Evolutionary conservation across 1,284 basidiomycete species (phyloP).

Genomic region (Moniliella sp.): DNA sequence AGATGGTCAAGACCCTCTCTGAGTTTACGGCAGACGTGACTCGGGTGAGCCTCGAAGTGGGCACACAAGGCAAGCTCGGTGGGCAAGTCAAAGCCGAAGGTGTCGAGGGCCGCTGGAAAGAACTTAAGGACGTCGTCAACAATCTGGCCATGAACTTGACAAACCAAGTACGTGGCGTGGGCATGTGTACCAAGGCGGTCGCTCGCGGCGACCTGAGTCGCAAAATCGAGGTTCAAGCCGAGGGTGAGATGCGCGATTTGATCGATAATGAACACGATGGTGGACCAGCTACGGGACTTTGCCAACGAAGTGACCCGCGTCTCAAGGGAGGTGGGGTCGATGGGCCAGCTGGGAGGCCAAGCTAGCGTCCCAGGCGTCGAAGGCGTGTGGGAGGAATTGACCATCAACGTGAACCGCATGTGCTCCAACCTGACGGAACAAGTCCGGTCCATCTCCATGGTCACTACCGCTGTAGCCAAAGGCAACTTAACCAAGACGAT

Average conservation of each 20-base stretch:
- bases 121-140: conserved; percentile 34
- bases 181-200: conserved; percentile 84
- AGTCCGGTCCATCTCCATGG: conserved; percentile 68
- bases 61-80: conserved; percentile 35
- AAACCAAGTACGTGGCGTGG: conserved; percentile 78
- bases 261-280: conserved; percentile 96
- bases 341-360: conserved; percentile 29
- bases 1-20: conserved; percentile 65
- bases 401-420: conserved; percentile 12
- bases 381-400: conserved; percentile 34
- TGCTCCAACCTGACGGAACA: conserved; percentile 78
- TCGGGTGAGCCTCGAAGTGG: conserved; percentile 64
- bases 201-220: conserved; percentile 80
- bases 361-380: conserved; percentile 33
- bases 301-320: conserved; percentile 91
- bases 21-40: conserved; percentile 86
- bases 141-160: conserved; percentile 43
- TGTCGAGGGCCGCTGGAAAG: conserved; percentile 34
- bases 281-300: conserved; percentile 58
- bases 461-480: conserved; percentile 69
- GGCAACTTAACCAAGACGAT: conserved; percentile 40
- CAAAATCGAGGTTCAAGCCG: conserved; percentile 87
- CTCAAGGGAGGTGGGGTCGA: conserved; percentile 39
- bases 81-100: conserved; percentile 34
- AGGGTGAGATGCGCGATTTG: conserved; percentile 83